These are phyloP conservation scores for Phytophthora litchii DNA, from an alignment of 352 stramenopile genomes.

Conservation along the genomic window DNA sequence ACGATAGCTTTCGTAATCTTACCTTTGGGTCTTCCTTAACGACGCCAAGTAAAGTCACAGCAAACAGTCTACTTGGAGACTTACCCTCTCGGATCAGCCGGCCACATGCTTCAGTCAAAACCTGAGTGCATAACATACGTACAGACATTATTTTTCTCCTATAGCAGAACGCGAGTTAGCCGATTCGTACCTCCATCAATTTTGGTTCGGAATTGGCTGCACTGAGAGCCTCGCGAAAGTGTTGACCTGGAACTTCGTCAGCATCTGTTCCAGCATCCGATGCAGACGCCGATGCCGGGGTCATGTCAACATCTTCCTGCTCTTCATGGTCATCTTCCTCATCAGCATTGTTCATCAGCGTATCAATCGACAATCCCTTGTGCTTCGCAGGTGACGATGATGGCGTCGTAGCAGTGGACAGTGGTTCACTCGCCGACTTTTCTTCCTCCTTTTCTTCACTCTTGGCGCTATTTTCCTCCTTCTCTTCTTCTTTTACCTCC, in stretches of 20 bases:
- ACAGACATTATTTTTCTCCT: neutral
- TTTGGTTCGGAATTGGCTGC: conserved; percentile 46
- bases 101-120: conserved; percentile 57
- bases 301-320: conserved; percentile 32
- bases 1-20: neutral
- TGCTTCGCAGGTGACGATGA: conserved; percentile 47
- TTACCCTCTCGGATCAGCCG: conserved; percentile 64
- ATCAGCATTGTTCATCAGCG: conserved; percentile 55
- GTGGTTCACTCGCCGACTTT: conserved; percentile 27
- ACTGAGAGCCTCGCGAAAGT: conserved; percentile 52
- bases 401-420: conserved; percentile 34
- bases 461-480: conserved; percentile 18
- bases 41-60: conserved; percentile 59
- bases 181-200: conserved; percentile 50
- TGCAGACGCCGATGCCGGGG: conserved; percentile 24
- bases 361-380: conserved; percentile 66
- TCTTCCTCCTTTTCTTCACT: conserved; percentile 30
- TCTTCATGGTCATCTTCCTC: conserved; percentile 34
- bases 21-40: conserved; percentile 65
- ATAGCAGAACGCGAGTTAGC: neutral
- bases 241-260: conserved; percentile 56
- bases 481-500: conserved; percentile 12
- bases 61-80: conserved; percentile 59
- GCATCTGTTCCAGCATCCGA: conserved; percentile 30
- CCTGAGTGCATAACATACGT: conserved; percentile 20